Base-by-base conservation (phyloP, 371 early-diverging fungal genomes). In the Haplosporangium sp. region DNA sequence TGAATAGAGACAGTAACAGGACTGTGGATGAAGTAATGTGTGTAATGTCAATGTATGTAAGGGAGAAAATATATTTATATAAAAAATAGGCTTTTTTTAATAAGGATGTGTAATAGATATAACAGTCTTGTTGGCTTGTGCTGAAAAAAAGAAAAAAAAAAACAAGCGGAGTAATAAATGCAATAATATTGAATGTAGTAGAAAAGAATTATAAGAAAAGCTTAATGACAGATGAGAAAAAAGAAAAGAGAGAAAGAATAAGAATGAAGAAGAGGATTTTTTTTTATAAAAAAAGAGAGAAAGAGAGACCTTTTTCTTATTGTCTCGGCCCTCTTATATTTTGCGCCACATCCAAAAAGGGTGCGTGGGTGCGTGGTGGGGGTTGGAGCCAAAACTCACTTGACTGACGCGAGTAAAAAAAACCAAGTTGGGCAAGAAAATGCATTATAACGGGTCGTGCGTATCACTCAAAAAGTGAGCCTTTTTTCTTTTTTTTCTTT, bases 321-420 rank as follows among this genome's bases (percentile, higher is more conserved):
- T 50, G 50, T n/a, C 50, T 50, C 50, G 50, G 50, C 50, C 50
- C 50, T 50, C 27, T 27, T 27, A n/a, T 50, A n/a, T n/a, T n/a
- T n/a, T n/a, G 6, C 50, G n/a, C 50, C 50, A 15, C 50, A 17
- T 17, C 48, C 48, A 45, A 45, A 15, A 45, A 44, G 44, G 44
- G 44, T 10, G 44, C 11, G 44, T 7, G 45, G 15, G 2, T 3
- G 10, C 10, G 45, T 8, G 10, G 45, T 3, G 15, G 45, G 45
- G 15, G 4, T 10, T 4, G 45, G 45, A 15, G 10, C 13, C 45
- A 10, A 15, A 45, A 10, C 45, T 15, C 45, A 45, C 45, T 45
- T 10, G 45, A 4, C 45, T 27, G 27, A 27, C 27, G 27, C 27
- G 27, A 27, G 27, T 27, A 27, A 27, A 27, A 27, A 27, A 45